Percentiles rank a stretch among this genome's conserved stretches.
These are phyloP conservation scores for Fraxinus albicans DNA, from an alignment of 305 asterid species.

Conservation along the genomic window DNA sequence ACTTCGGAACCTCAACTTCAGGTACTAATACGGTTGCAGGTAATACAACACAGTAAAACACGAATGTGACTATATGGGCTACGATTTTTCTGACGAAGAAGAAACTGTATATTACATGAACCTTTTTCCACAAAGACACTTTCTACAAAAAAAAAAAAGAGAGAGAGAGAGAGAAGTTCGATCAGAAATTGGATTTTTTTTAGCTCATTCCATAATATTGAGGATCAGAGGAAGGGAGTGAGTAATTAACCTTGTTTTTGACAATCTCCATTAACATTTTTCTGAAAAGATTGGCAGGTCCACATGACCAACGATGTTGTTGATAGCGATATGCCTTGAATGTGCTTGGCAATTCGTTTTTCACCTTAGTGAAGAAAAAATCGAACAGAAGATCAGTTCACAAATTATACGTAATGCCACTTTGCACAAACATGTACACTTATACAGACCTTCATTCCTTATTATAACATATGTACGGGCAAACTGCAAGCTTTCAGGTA, in stretches of 20 bases:
- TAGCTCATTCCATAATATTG: neutral
- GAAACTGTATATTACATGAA: slow-evolving; percentile 85
- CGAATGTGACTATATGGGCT: slow-evolving; percentile 77
- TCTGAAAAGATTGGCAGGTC: slow-evolving; percentile 69
- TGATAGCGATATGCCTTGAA: slow-evolving; percentile 71
- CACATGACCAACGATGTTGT: slow-evolving; percentile 88
- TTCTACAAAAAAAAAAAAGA: slow-evolving; percentile 45
- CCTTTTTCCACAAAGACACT: slow-evolving; percentile 73
- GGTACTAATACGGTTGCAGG: slow-evolving; percentile 86
- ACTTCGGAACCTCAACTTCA: slow-evolving; percentile 71
- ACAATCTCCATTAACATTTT: slow-evolving; percentile 65
- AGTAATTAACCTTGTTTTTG: slow-evolving; percentile 51
- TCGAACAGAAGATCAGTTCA: neutral
- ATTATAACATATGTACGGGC: neutral
- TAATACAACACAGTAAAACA: slow-evolving; percentile 64
- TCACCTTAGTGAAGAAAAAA: slow-evolving; percentile 45
- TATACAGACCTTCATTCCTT: too few species aligned
- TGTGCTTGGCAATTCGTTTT: slow-evolving; percentile 83
- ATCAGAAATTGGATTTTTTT: neutral
- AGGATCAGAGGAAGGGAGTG: neutral
- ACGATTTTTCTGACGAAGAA: slow-evolving; percentile 80
- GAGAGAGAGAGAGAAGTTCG: too few species aligned
- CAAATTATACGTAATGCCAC: neutral
- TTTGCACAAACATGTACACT: too few species aligned
- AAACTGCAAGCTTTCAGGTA: neutral